These are phyloP conservation scores for Prunus mira DNA, from an alignment of 306 rosid species.

Conservation along the genomic window DNA sequence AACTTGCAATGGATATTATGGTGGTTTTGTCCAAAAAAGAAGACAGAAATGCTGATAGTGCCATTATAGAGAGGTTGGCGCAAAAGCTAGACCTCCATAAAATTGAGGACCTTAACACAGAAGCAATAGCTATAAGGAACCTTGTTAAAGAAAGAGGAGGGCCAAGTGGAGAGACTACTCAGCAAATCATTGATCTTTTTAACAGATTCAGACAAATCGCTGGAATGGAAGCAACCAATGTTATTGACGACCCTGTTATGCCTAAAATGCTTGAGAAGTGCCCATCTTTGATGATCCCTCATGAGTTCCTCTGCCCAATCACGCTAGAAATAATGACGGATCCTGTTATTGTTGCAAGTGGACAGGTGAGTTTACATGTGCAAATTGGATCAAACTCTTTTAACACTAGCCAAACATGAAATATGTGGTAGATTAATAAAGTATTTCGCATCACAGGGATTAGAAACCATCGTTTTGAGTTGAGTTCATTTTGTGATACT, in stretches of 20 bases:
- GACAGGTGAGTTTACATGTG: slow-evolving; percentile 55
- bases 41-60: slow-evolving; percentile 59
- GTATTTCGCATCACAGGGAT: too few relatives aligned
- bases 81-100: slow-evolving; percentile 54
- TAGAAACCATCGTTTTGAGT: too few relatives aligned
- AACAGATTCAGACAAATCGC: slow-evolving; percentile 56
- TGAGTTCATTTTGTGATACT: too few relatives aligned
- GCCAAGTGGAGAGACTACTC: slow-evolving; percentile 35
- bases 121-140: slow-evolving; percentile 48
- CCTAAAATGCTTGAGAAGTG: slow-evolving; percentile 47
- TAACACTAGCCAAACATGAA: not conserved
- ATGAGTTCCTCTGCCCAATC: slow-evolving; percentile 79
- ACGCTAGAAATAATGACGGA: slow-evolving; percentile 69
- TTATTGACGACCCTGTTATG: slow-evolving; percentile 40
- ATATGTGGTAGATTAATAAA: not conserved
- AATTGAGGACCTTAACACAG: slow-evolving; percentile 53
- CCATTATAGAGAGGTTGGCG: slow-evolving; percentile 62
- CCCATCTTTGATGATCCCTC: slow-evolving; percentile 69
- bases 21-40: slow-evolving; percentile 53
- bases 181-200: slow-evolving; percentile 52
- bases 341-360: slow-evolving; percentile 73
- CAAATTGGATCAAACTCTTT: not conserved
- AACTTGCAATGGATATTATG: slow-evolving; percentile 81
- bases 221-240: slow-evolving; percentile 62
- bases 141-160: slow-evolving; percentile 60